Evolutionary conservation across 2,329 filamentous ascomycete species (phyloP), one percentile per base, ranked within the genome.

Genomic region (Colletotrichum orchidophilum): DNA sequence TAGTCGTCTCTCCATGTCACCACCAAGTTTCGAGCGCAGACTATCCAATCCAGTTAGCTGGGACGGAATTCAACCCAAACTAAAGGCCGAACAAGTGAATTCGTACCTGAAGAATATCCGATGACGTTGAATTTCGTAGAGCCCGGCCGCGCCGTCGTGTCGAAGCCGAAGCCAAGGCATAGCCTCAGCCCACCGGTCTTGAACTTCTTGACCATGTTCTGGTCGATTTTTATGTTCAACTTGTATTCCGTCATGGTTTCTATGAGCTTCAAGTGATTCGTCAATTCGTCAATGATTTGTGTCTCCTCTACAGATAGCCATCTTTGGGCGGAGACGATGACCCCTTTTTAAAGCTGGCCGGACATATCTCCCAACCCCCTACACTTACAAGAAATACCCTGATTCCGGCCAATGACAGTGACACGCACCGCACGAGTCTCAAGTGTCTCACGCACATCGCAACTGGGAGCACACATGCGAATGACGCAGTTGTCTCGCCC

Each of bases 111-210:
- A 27, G 60, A 63, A 15, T 63, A 63, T 5, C 46, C 60, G 31
- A 63, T 63, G 27, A 63, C 60, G 24, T 53, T 63, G 31, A 52
- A 63, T 46, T 63, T 63, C 12, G 60, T 63, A 24, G 46, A 53
- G 11, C 60, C 60, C n/a, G 58, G 58, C 11, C 58, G 26, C n/a
- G 58, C 58, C 21, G 49, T 53, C 29, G 60, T 53, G 9, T 63
- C 60, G 9, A 63, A 63, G 31, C 60, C 60, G 13, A 63, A 63
- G 29, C 46, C 60, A 7, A 63, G 60, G 15, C 60, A 63, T 35
- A 63, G 33, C 31, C 52, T 63, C 6, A 52, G 49, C 8, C 60
- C 60, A 9, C 60, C 24, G 29, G 46, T 35, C 7, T 63, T 53
- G 60, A 63, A 63, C 21, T 52, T 39, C 8, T 49, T 18, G 5